Conservation (phyloP, 2,329 filamentous ascomycete species). For the Trichoderma lentiforme region DNA sequence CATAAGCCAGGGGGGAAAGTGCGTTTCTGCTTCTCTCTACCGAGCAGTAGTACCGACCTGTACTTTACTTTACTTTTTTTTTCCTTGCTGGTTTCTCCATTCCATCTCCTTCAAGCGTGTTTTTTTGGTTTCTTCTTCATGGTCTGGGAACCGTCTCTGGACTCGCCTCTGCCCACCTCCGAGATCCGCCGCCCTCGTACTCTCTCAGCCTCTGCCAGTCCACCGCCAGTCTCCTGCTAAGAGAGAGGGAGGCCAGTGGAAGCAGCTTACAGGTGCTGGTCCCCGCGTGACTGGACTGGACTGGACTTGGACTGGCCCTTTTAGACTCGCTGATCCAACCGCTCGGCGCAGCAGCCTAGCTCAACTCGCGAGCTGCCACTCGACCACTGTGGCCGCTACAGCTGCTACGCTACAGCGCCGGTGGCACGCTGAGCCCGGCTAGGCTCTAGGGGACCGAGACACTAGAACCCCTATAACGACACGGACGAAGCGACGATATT, state of each 20-base stretch:
- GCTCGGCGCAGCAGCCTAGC: background rate
- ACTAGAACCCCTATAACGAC: background rate
- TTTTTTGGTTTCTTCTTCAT: background rate
- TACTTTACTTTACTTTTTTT: background rate
- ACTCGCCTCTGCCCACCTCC: background rate
- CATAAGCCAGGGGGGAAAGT: conserved; percentile 13
- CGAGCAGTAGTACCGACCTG: background rate
- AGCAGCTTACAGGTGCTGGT: conserved; percentile 2
- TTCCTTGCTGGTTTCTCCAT: background rate
- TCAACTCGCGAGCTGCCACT: background rate
- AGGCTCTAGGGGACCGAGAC: background rate
- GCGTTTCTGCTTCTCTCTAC: conserved; percentile 2
- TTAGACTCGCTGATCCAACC: conserved; percentile 9
- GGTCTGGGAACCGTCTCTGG: background rate
- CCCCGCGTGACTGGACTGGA: conserved; percentile 8
- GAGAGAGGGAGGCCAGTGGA: background rate
- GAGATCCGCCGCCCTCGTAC: background rate
- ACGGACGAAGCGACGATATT: background rate
- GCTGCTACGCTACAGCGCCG: background rate
- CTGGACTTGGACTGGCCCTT: background rate
- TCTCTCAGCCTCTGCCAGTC: background rate
- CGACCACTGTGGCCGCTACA: background rate
- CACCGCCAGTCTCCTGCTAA: background rate
- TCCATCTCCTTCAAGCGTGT: background rate
- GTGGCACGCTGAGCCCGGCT: background rate